Base-by-base conservation (phyloP, 306 rosid genomes). In the Phaseolus lunatus region DNA sequence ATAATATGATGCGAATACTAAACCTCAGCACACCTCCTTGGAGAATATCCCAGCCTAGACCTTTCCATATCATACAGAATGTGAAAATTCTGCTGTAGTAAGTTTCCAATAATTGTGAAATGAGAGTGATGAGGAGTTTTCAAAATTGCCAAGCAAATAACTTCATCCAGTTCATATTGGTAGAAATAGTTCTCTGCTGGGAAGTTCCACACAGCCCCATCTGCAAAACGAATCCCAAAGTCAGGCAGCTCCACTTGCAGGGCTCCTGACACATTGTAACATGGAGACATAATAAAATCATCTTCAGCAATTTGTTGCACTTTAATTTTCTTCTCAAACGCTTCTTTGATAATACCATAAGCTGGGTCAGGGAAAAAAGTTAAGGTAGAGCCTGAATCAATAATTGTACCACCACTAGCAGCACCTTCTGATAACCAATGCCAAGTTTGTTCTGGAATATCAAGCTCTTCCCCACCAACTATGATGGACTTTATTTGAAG, bases 31-130 rank as follows among this genome's bases (percentile, higher is more conserved):
- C 97, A 92, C n/a, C 65, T 87, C 89, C 74, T 84, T 12, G 96
- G 94, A 9, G 83, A 85, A 82, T 75, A 92, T 45, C 97, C 97
- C 48, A 92, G 64, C 80, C 94, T 89, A 35, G 89, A 86, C 37
- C 83, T 87, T 80, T 90, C 84, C 23, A 83, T 71, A 67, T 92
- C 97, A 78, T 92, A 92, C 27, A 87, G 54, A 78, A 92, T 81
- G 35, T 90, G 92, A 70, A 92, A 92, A 84, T 92, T 92, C 84
- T 92, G 97, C 75, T 90, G 97, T 80, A 87, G 80, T 20, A 89
- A 87, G 44, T 92, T 92, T 22, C 97, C 97, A 78, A 92, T 87
- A 8, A 90, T 92, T n/a, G 94, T 87, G 64, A 92, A 79, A 29
- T 73, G 79, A 53, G 88, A 84, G 12, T 80, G 78, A 6, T 56